Evolutionary conservation across 1,139 yeast genomes (phyloP), one percentile per base, ranked within the genome.

Genomic region (Magnusiomyces magnusii): DNA sequence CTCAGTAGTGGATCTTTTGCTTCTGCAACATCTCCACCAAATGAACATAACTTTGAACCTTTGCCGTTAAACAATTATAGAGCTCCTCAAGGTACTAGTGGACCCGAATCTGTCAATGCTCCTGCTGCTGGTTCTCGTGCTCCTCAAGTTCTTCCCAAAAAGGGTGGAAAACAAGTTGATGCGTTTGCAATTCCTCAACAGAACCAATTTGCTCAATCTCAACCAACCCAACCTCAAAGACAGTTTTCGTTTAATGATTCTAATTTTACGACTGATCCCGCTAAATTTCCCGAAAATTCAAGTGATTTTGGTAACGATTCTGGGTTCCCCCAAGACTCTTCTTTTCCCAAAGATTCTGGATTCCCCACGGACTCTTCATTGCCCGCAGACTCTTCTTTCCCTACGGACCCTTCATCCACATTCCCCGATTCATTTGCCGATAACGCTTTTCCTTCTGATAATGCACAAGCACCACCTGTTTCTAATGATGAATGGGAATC

Each of bases 401-500:
- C 44, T 39, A 15, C 10, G 19, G 44, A 10, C 3, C 19, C 44
- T 39, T 39, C 36, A 9, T 13, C 36, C 36, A 7, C 36, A 31
- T 31, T 39, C 44, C 44, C 44, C 19, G 19, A 39, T 39, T 9
- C 44, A 9, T 39, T 39, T 17, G 19, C 19, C 19, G 17, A 39
- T 3, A 19, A 39, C 17, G 7, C 44, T 10, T 39, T 39, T n/a
- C 44, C 44, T 15, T 31, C 36, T n/a, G n/a, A n/a, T n/a, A n/a
- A n/a, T 31, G 36, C 36, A 31, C 36, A 31, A 31, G 13, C 36
- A 7, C 36, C 36, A 23, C 21, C 17, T 21, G 57, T 53, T n/a
- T 56, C 54, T n/a, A 58, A 58, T 50, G 96, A 89, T 68, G 97
- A 91, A 71, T 91, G 97, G 97, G 97, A 91, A 68, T 95, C 90